Conservation (phyloP, 495 filamentous ascomycete species). For the Annulohypoxylon stygium region DNA sequence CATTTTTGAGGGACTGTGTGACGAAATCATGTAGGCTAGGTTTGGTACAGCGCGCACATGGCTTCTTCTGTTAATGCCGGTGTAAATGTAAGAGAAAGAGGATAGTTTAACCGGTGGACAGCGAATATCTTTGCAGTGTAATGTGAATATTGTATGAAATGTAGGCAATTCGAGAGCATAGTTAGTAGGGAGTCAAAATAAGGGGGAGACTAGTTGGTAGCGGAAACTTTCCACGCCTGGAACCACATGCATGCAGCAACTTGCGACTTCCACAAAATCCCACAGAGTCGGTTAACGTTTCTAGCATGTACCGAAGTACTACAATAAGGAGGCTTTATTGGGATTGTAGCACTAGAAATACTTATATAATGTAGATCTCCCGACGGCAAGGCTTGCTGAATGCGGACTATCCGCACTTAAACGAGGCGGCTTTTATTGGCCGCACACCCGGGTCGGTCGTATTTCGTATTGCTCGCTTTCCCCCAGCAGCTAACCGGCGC, state of each 20-base stretch:
- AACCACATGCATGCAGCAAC: too few relatives aligned
- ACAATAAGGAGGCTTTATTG: neutral
- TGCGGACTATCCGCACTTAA: neutral
- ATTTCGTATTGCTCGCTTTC: constrained; percentile 42
- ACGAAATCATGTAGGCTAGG: neutral
- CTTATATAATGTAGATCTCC: neutral
- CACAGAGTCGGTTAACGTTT: too few relatives aligned
- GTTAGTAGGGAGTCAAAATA: neutral
- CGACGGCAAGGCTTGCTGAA: neutral
- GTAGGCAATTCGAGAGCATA: neutral
- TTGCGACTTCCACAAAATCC: too few relatives aligned
- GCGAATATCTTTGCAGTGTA: neutral
- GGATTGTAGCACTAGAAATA: neutral
- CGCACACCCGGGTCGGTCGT: constrained; percentile 3
- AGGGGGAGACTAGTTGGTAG: too few relatives aligned
- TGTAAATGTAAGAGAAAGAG: neutral
- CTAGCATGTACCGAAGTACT: neutral
- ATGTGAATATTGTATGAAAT: neutral
- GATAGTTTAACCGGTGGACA: neutral
- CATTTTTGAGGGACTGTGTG: neutral
- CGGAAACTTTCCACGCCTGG: too few relatives aligned
- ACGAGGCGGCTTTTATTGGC: neutral
- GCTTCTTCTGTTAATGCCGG: neutral
- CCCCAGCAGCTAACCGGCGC: neutral
- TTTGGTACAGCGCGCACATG: constrained; percentile 1